Percentiles rank a stretch among this genome's conserved stretches.
These are phyloP conservation scores for barley (Hordeum vulgare) DNA, from an alignment of 176 grass and related monocot genomes.

Conservation along the genomic window DNA sequence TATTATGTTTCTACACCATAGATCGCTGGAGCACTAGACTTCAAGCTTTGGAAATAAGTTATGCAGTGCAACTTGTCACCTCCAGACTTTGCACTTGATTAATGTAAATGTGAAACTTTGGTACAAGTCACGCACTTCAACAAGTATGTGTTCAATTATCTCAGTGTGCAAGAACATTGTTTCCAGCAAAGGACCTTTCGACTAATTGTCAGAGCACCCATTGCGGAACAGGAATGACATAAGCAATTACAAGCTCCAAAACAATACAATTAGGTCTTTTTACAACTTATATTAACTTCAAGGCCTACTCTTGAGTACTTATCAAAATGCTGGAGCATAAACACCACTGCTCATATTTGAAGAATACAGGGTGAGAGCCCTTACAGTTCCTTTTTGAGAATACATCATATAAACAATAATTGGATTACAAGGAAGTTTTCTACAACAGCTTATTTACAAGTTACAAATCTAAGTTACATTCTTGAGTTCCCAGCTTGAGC, in stretches of 20 bases:
- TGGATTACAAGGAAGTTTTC: slow-evolving; percentile 23
- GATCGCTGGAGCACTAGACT: not conserved
- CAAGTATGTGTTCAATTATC: not conserved
- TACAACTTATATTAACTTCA: not conserved
- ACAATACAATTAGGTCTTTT: not conserved
- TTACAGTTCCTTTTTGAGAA: slow-evolving; percentile 20
- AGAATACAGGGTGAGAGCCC: not conserved
- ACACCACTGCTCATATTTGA: not conserved
- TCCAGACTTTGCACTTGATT: not conserved
- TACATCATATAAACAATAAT: slow-evolving; percentile 20
- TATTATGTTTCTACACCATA: not conserved
- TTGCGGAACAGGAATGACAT: not conserved
- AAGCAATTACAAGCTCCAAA: slow-evolving; percentile 1
- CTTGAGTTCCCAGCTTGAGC: slow-evolving; percentile 1
- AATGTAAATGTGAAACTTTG: not conserved
- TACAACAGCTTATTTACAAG: slow-evolving; percentile 14
- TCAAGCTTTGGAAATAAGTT: not conserved
- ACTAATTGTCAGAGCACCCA: not conserved
- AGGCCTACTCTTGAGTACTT: not conserved
- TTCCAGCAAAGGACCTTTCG: not conserved
- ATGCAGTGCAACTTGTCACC: not conserved
- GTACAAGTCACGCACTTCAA: not conserved
- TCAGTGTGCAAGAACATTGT: not conserved
- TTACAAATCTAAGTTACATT: slow-evolving; percentile 33
- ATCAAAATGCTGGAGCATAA: not conserved